Evolutionary conservation across 257 asterid species (phyloP).

Genomic region (Handroanthus guayacan): DNA sequence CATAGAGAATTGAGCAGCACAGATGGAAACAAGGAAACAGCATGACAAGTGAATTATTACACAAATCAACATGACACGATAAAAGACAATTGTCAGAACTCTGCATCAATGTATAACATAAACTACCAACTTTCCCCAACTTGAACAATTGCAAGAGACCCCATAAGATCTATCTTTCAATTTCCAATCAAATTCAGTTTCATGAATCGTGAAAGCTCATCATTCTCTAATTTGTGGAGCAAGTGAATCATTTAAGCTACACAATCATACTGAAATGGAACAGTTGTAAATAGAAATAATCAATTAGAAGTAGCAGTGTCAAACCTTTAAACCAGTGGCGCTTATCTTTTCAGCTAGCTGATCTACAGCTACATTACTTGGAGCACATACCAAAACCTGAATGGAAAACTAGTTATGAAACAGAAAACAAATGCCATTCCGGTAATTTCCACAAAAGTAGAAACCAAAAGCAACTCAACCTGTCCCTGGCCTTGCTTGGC

Average conservation of each 20-base stretch:
- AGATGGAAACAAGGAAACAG: not conserved
- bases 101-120: not conserved
- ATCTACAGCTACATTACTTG: slow-evolving; percentile 98
- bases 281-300: not conserved
- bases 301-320: slow-evolving; percentile 29
- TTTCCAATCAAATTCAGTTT: slow-evolving; percentile 20
- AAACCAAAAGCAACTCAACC: slow-evolving; percentile 47
- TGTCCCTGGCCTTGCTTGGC: slow-evolving; percentile 99
- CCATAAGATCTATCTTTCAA: not conserved
- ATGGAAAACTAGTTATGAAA: slow-evolving; percentile 29
- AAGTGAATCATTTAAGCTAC: slow-evolving; percentile 1
- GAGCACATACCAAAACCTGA: slow-evolving; percentile 99
- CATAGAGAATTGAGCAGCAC: not conserved
- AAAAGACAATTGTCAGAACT: not conserved
- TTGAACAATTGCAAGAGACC: slow-evolving; percentile 10
- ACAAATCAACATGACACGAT: slow-evolving; percentile 8
- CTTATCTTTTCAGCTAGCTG: slow-evolving; percentile 99
- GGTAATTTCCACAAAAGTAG: slow-evolving; percentile 15
- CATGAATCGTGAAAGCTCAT: not conserved
- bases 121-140: not conserved
- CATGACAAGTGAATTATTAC: slow-evolving; percentile 3
- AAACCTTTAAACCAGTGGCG: slow-evolving; percentile 96
- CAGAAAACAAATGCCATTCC: slow-evolving; percentile 1
- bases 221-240: slow-evolving; percentile 9
- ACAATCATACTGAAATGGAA: slow-evolving; percentile 8